Percentiles rank a stretch among this genome's conserved stretches.
Conservation (phyloP, 2,329 filamentous ascomycete species). For the Chrysoporthe austroafricana region DNA sequence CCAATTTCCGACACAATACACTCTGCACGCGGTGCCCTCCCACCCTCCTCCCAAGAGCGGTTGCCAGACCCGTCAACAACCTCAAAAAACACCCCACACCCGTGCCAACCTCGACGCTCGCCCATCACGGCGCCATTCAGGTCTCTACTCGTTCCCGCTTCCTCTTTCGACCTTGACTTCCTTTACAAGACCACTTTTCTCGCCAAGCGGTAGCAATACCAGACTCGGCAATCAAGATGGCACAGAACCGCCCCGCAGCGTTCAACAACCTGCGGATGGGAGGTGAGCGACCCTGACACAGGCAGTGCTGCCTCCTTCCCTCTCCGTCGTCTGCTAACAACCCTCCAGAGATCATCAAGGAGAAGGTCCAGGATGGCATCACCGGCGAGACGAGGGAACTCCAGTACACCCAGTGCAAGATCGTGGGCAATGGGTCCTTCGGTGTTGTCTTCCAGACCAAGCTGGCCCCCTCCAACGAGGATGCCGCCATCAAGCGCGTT, state of each 20-base stretch:
- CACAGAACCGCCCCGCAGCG: constrained; percentile 87
- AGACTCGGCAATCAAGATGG: constrained; percentile 60
- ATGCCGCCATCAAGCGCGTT: constrained; percentile 98
- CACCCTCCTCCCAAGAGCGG: background rate
- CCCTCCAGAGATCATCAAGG: constrained; percentile 85
- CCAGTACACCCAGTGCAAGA: constrained; percentile 99
- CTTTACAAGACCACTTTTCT: constrained; percentile 21
- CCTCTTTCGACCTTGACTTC: constrained; percentile 29
- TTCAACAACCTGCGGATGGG: constrained; percentile 92
- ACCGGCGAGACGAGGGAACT: constrained; percentile 96
- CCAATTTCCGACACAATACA: background rate
- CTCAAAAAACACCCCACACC: constrained; percentile 6
- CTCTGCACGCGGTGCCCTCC: constrained; percentile 8
- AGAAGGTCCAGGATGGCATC: constrained; percentile 97
- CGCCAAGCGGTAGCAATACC: constrained; percentile 35
- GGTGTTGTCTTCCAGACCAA: constrained; percentile 99
- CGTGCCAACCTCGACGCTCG: constrained; percentile 30
- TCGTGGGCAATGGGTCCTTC: constrained; percentile 98
- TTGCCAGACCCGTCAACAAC: constrained; percentile 12
- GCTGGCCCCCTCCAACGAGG: constrained; percentile 94
- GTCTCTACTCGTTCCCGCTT: constrained; percentile 30
- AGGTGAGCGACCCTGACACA: constrained; percentile 66
- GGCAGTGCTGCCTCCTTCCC: constrained; percentile 9
- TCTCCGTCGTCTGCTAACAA: constrained; percentile 33
- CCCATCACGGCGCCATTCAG: constrained; percentile 41